These are phyloP conservation scores for Pyricularia sp. DNA, from an alignment of 2,329 filamentous ascomycete genomes.

Conservation along the genomic window DNA sequence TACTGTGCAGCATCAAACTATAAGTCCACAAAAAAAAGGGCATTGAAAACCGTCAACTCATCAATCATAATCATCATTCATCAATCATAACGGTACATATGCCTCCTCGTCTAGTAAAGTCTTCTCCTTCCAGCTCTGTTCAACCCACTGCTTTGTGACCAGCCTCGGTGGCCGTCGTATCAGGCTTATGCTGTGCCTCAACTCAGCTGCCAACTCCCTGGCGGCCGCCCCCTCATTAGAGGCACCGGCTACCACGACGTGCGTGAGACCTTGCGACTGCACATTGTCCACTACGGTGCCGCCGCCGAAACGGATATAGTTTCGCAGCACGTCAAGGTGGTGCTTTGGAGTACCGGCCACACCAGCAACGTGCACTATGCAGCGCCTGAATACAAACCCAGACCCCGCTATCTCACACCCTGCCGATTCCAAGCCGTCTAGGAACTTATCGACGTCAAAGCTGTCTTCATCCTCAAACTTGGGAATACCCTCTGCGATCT, in stretches of 20 bases:
- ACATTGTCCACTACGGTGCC: conserved; percentile 42
- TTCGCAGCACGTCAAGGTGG: conserved; percentile 30
- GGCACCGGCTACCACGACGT: conserved; percentile 49
- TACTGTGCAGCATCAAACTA: not conserved
- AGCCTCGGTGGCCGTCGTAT: conserved; percentile 49
- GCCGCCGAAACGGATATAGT: conserved; percentile 55
- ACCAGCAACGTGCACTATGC: conserved; percentile 26
- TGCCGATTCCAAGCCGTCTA: not conserved
- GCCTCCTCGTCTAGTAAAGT: conserved; percentile 71
- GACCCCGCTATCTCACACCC: not conserved
- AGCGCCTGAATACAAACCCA: conserved; percentile 38
- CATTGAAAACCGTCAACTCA: not conserved
- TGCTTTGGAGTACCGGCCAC: conserved; percentile 8
- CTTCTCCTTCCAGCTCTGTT: conserved; percentile 65
- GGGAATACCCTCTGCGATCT: conserved; percentile 23
- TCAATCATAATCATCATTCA: not conserved
- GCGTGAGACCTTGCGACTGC: conserved; percentile 48
- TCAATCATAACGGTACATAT: conserved; percentile 22
- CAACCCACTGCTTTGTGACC: conserved; percentile 60
- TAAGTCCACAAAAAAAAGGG: not conserved
- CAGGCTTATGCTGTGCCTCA: conserved; percentile 32
- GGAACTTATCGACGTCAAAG: not conserved
- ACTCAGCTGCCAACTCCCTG: conserved; percentile 23
- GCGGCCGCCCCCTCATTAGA: conserved; percentile 20
- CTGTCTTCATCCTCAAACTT: conserved; percentile 1